Evolutionary conservation across 306 rosid genomes (phyloP).

Genomic region (Hippophae rhamnoides): DNA sequence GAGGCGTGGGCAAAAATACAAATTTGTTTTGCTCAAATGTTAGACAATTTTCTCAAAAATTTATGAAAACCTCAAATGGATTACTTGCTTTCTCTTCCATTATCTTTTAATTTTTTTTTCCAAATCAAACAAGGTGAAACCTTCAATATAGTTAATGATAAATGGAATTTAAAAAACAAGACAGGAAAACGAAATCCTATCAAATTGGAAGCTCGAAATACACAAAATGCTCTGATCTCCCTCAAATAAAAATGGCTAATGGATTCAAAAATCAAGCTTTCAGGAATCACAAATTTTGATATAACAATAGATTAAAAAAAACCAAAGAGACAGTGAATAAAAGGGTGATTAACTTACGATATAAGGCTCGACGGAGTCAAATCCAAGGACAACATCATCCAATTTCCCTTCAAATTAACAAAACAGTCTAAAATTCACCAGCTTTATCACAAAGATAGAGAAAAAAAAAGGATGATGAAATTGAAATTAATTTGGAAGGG

Average conservation of each 20-base stretch:
- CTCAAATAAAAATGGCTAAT: no score
- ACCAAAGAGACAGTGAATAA: no score
- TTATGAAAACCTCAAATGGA: slow-evolving; percentile 7
- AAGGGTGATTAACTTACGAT: slow-evolving; percentile 27
- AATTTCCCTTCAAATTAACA: slow-evolving; percentile 41
- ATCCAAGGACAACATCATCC: slow-evolving; percentile 92
- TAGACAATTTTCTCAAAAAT: slow-evolving; percentile 6
- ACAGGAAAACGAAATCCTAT: no score
- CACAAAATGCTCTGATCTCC: no score
- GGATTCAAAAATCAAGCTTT: no score
- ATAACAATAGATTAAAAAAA: no score
- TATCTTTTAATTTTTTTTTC: no score
- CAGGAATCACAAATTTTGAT: no score
- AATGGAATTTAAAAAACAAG: no score
- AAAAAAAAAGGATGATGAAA: neutral
- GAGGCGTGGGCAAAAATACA: neutral
- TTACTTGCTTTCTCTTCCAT: neutral
- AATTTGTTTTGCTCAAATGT: slow-evolving; percentile 12
- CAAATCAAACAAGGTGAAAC: no score
- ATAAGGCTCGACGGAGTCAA: slow-evolving; percentile 76
- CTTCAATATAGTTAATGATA: no score
- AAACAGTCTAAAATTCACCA: slow-evolving; percentile 6
- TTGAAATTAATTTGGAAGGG: neutral
- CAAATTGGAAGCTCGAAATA: no score
- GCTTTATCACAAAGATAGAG: neutral